A percentile compares a stretch with the other conserved stretches of the same genome.
Evolutionary conservation across 1,139 yeast genomes (phyloP).

Genomic region (Zygoascus sp.): DNA sequence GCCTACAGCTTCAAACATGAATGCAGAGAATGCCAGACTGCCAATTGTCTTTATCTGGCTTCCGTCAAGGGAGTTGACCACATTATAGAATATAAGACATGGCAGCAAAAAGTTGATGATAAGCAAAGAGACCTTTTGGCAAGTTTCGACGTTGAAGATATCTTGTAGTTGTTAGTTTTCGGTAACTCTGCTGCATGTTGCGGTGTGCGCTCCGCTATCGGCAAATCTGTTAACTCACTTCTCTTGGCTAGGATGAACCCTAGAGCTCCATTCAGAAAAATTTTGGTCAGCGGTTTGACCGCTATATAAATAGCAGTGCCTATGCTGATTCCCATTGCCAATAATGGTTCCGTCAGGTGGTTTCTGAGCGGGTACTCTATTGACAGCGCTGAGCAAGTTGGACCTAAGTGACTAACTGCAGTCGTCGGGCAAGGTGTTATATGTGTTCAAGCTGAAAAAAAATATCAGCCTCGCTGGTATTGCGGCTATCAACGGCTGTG

Average conservation of each 20-base stretch:
- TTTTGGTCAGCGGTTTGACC: slow-evolving; percentile 82
- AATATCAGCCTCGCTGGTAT: neutral
- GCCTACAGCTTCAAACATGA: slow-evolving; percentile 41
- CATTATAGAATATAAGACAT: slow-evolving; percentile 69
- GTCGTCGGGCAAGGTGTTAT: too few relatives aligned
- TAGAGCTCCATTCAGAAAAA: slow-evolving; percentile 65
- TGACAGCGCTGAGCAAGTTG: too few relatives aligned
- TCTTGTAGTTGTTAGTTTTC: slow-evolving; percentile 17
- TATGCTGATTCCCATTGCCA: slow-evolving; percentile 35
- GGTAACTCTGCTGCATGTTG: neutral
- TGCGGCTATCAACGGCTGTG: too few relatives aligned
- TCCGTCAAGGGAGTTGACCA: slow-evolving; percentile 65
- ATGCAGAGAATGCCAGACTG: slow-evolving; percentile 59
- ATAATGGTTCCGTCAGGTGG: too few relatives aligned
- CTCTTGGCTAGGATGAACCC: slow-evolving; percentile 66
- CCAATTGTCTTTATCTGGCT: slow-evolving; percentile 73
- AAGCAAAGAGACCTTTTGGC: slow-evolving; percentile 60
- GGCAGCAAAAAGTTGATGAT: slow-evolving; percentile 73
- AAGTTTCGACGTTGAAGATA: slow-evolving; percentile 66
- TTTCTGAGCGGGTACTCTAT: too few relatives aligned
- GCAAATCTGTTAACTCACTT: slow-evolving; percentile 41
- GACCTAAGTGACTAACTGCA: too few relatives aligned
- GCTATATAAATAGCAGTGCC: slow-evolving; percentile 76
- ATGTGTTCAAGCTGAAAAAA: neutral
- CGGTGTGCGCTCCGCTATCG: too few relatives aligned